phyloP scores from a whole-genome alignment of 2,329 filamentous ascomycete genomes.

The Penicillium janthinellum region DNA sequence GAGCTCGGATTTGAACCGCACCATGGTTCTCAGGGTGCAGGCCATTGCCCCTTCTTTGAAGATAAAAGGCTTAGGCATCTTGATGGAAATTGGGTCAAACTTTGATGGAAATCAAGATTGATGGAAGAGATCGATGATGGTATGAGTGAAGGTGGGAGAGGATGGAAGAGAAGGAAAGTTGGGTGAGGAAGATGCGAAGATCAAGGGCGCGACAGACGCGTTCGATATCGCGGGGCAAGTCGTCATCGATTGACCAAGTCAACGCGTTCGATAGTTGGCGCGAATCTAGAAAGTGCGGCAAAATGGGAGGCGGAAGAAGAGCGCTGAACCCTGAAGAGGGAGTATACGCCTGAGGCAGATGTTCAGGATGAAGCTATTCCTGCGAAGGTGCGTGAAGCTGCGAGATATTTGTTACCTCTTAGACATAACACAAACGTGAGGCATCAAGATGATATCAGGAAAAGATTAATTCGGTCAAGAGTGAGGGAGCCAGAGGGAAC shows the following conservation, averaged over 20 bases:
- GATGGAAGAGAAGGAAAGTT: neutral
- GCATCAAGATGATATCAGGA: neutral
- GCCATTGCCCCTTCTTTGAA: neutral
- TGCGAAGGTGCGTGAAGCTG: neutral
- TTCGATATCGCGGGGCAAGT: neutral
- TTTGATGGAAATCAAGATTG: neutral
- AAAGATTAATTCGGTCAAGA: neutral
- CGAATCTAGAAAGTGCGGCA: no score
- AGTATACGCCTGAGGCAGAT: neutral
- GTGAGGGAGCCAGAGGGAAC: neutral
- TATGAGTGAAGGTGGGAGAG: neutral
- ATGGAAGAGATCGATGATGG: neutral
- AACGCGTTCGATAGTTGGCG: no score
- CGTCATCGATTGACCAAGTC: no score
- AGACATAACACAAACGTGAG: neutral
- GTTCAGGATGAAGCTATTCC: neutral
- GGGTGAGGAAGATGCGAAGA: neutral
- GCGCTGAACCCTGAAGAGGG: neutral
- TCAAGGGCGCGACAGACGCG: neutral
- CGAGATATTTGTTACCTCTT: neutral
- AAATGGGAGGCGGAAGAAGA: no score
- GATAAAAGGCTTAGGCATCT: neutral
- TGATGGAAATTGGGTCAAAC: neutral
- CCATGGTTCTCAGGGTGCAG: neutral
- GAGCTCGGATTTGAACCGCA: neutral